Percentiles rank a stretch among this genome's conserved stretches.
phyloP scores from a whole-genome alignment of 75 land plant genomes.

The Adiantum capillusveneris region DNA sequence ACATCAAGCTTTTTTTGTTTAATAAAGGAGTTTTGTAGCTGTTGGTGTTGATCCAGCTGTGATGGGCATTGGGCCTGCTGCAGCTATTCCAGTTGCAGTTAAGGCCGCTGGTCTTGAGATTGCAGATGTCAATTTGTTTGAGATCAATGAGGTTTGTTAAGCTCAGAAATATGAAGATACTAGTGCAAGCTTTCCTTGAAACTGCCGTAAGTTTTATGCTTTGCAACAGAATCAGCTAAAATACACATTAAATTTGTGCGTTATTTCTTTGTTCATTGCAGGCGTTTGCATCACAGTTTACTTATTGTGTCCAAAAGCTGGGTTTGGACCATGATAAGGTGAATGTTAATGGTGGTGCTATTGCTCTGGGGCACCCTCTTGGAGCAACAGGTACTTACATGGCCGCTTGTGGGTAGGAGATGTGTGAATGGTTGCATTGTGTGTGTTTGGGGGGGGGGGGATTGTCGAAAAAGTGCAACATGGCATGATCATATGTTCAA shows the following conservation, averaged over 20 bases:
- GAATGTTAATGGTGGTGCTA: slow-evolving; percentile 94
- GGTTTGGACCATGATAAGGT: slow-evolving; percentile 67
- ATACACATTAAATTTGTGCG: no score
- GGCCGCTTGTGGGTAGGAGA: no score
- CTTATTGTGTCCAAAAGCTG: slow-evolving; percentile 67
- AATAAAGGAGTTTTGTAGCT: slow-evolving; percentile 76
- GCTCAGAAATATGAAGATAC: neutral
- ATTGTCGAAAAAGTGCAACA: no score
- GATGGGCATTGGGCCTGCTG: slow-evolving; percentile 94
- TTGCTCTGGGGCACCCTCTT: slow-evolving; percentile 90
- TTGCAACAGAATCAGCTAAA: neutral
- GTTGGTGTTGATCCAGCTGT: slow-evolving; percentile 93
- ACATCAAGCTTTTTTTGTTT: no score
- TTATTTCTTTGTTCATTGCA: slow-evolving; percentile 12
- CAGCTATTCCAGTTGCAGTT: slow-evolving; percentile 85
- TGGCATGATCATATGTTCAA: no score
- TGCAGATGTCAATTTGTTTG: slow-evolving; percentile 79
- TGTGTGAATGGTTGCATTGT: no score
- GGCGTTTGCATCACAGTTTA: slow-evolving; percentile 94
- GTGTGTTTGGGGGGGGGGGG: no score
- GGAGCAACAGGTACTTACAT: slow-evolving; percentile 98
- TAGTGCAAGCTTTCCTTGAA: neutral
- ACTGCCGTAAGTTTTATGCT: neutral
- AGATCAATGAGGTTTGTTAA: slow-evolving; percentile 90
- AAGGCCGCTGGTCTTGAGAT: slow-evolving; percentile 77